Conservation (phyloP, 805 yeast genomes). For the Kazachstania martiniae region DNA sequence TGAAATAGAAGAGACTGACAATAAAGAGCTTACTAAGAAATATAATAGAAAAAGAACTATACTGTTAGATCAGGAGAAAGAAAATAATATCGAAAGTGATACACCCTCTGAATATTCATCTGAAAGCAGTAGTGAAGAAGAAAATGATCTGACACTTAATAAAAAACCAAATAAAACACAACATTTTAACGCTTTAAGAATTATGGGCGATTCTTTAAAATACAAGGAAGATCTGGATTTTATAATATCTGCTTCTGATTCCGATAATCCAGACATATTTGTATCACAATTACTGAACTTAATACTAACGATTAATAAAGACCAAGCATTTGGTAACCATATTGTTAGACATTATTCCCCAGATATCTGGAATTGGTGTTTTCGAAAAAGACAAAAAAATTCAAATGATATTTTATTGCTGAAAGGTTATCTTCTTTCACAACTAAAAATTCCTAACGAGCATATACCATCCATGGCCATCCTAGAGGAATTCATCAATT, state of each 20-base stretch:
- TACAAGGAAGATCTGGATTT: constrained; percentile 30
- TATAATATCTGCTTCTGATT: constrained; percentile 5
- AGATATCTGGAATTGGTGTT: constrained; percentile 18
- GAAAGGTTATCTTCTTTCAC: constrained; percentile 9
- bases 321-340: constrained; percentile 11
- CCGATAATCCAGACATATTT: constrained; percentile 1
- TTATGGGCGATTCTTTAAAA: constrained; percentile 28
- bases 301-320: constrained; percentile 10
- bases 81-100: constrained; percentile 7
- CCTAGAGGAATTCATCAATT: not conserved
- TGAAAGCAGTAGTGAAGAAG: constrained; percentile 6
- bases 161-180: constrained; percentile 4
- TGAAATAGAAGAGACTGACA: not conserved
- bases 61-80: constrained; percentile 8
- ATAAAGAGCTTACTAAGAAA: constrained; percentile 1
- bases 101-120: too few relatives aligned
- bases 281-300: constrained; percentile 17
- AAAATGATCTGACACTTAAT: constrained; percentile 1
- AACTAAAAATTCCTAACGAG: not conserved
- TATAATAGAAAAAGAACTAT: constrained; percentile 19
- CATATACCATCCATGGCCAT: not conserved
- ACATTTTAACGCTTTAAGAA: constrained; percentile 21
- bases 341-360: constrained; percentile 8
- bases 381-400: too few relatives aligned
- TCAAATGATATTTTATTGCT: constrained; percentile 6